These are phyloP conservation scores for Thelonectria blattea DNA, from an alignment of 2,329 filamentous ascomycete species.

Conservation along the genomic window DNA sequence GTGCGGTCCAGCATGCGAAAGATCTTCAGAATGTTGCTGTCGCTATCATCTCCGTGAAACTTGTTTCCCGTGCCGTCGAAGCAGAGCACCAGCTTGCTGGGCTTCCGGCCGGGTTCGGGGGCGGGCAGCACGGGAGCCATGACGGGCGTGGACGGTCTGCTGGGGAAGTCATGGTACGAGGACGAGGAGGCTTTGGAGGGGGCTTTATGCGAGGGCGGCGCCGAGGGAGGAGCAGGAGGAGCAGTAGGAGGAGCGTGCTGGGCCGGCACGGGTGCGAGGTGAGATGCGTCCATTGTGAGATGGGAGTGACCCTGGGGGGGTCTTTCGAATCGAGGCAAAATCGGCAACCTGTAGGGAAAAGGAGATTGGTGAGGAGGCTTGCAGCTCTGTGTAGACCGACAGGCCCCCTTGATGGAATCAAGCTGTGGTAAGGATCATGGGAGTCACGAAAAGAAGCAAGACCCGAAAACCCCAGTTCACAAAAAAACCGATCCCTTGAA, in stretches of 20 bases:
- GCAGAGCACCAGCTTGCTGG: slow-evolving; percentile 62
- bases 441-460: too few relatives aligned
- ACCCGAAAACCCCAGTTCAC: too few relatives aligned
- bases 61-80: slow-evolving; percentile 71
- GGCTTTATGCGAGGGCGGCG: slow-evolving; percentile 18
- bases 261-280: slow-evolving; percentile 31
- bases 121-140: slow-evolving; percentile 26
- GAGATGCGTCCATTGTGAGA: slow-evolving; percentile 32
- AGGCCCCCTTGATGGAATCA: too few relatives aligned
- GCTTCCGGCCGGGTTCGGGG: slow-evolving; percentile 27
- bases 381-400: background rate
- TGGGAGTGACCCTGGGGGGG: background rate
- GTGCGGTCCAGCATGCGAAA: slow-evolving; percentile 72
- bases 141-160: slow-evolving; percentile 31
- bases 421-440: too few relatives aligned
- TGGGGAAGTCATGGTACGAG: slow-evolving; percentile 29
- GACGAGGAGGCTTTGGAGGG: slow-evolving; percentile 5
- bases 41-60: slow-evolving; percentile 66
- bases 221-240: slow-evolving; percentile 9
- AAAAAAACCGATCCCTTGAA: background rate
- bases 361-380: background rate
- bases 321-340: background rate
- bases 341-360: background rate
- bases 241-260: slow-evolving; percentile 17
- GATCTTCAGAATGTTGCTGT: slow-evolving; percentile 73